Base-by-base conservation (phyloP, 345 rosid species). In the Microcos paniculata region DNA sequence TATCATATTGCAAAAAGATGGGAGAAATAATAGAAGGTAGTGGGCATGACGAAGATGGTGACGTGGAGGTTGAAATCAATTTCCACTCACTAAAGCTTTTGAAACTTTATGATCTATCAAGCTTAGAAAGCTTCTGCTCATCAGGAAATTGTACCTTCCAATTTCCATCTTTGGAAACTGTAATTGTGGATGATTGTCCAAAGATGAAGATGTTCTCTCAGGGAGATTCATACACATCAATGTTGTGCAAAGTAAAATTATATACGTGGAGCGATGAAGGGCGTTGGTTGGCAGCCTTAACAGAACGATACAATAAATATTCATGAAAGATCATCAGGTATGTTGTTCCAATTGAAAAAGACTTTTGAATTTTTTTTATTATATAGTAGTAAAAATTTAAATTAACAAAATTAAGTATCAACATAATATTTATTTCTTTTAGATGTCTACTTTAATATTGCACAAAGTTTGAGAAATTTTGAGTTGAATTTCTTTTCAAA, bases 131-230 rank as follows among this genome's bases (percentile, higher is more conserved):
- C 42, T 68, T 68, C 42, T 48, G 58, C 58, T 68, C 43, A 28
- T 68, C 57, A 9, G 40, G 4, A 23, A 48, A 68, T 68, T 49
- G 28, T 48, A 68, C 9, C 18, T 68, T 68, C 28, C 24, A 7
- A 46, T 68, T 68, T 40, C 53, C 53, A 13, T 65, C 55, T 23
- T 67, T 67, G 13, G 6, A 15, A 45, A 15, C 12, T 14, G 31
- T 67, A 45, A 1, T 46, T 15, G 38, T 67, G 2, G 7, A 46
- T 2, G 1, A 26, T 15, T 67, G 71, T 14, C 72, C 40, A 48
- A 68, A 68, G 40, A 68, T 68, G 42, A 45, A 68, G 42, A 48
- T 68, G 40, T 66, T 66, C 38, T 45, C n/a, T n/a, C n/a, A n/a
- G n/a, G n/a, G n/a, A n/a, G n/a, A n/a, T n/a, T n/a, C n/a, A n/a